A percentile compares a stretch with the other conserved stretches of the same genome.
phyloP scores from a whole-genome alignment of 2,329 filamentous ascomycete genomes.

The Aspergillus aculeatus region DNA sequence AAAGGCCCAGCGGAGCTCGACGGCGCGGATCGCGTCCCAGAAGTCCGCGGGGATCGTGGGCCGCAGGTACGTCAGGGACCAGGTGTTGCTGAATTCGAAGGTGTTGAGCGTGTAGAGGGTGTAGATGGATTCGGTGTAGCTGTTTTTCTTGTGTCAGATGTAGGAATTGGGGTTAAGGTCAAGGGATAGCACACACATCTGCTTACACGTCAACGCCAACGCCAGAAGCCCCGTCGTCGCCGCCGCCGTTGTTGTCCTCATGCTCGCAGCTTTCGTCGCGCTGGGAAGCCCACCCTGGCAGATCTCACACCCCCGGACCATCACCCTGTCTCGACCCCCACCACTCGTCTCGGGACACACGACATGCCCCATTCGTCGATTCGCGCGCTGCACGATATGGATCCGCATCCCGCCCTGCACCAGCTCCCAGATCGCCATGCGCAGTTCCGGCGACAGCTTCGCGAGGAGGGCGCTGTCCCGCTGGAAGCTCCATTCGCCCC shows the following conservation, averaged over 20 bases:
- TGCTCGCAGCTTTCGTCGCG: constrained; percentile 3
- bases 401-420: constrained; percentile 32
- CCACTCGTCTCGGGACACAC: constrained; percentile 23
- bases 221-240: constrained; percentile 23
- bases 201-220: constrained; percentile 35
- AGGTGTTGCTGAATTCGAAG: constrained; percentile 43
- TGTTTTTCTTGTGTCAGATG: constrained; percentile 14
- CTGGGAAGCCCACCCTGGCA: constrained; percentile 33
- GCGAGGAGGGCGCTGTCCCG: constrained; percentile 29
- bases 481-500: constrained; percentile 20
- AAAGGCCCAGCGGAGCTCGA: constrained; percentile 42
- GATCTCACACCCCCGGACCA: constrained; percentile 25
- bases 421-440: constrained; percentile 39
- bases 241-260: background rate
- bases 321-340: constrained; percentile 14
- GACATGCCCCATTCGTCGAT: constrained; percentile 34
- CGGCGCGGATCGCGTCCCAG: constrained; percentile 31
- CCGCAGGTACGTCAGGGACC: constrained; percentile 39
- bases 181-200: constrained; percentile 29
- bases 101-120: constrained; percentile 36
- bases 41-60: constrained; percentile 32
- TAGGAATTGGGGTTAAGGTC: background rate
- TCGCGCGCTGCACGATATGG: constrained; percentile 36
- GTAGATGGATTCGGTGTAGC: constrained; percentile 37
- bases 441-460: constrained; percentile 36